A percentile compares a stretch with the other conserved stretches of the same genome.
Conservation (phyloP, 1,284 basidiomycete genomes). For the Uromyces viciae-fabae region DNA sequence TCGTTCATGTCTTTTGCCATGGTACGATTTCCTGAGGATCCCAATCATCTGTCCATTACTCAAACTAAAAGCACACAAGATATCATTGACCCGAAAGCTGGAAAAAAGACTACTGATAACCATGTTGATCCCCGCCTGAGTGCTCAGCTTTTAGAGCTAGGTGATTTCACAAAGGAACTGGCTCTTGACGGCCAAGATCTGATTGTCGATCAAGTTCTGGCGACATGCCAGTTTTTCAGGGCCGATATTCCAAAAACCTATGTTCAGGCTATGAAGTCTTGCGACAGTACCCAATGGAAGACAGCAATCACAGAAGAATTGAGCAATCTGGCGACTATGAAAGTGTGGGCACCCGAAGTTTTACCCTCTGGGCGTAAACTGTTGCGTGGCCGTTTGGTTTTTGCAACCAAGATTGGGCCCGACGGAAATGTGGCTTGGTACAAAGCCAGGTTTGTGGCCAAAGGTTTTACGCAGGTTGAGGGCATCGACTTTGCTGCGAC, state of each 20-base stretch:
- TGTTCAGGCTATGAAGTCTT: background rate
- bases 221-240: background rate
- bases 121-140: background rate
- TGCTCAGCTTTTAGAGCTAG: background rate
- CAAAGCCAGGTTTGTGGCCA: slow-evolving; percentile 12
- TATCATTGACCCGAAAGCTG: background rate
- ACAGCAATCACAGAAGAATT: background rate
- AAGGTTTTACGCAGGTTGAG: background rate
- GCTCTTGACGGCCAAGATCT: background rate
- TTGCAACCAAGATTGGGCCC: background rate
- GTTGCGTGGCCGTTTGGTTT: background rate
- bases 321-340: background rate
- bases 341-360: background rate
- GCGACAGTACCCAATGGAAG: background rate
- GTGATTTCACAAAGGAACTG: background rate
- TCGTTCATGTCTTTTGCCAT: background rate
- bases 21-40: background rate
- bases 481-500: background rate
- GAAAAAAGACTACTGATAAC: background rate
- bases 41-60: background rate
- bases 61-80: background rate
- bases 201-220: background rate
- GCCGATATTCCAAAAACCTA: background rate
- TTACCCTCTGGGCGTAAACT: background rate
- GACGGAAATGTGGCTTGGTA: background rate